These are phyloP conservation scores for Phyllosticta paracitricarpa DNA, from an alignment of 2,329 filamentous ascomycete species.

Conservation along the genomic window DNA sequence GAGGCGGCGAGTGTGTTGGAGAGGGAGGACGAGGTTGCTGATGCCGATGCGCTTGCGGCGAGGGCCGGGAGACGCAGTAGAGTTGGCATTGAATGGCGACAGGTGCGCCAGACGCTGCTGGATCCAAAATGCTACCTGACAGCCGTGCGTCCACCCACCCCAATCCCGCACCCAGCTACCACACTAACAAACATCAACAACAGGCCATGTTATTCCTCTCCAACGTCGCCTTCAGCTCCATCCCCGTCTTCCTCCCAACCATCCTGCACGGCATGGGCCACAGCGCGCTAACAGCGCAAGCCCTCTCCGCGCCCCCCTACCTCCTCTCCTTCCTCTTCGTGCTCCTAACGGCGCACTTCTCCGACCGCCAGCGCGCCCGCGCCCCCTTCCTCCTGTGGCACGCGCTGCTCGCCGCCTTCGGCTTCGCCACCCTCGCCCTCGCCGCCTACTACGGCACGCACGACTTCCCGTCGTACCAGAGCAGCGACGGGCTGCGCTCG, in stretches of 20 bases:
- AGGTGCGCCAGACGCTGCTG: conserved; percentile 48
- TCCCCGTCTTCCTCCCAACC: conserved; percentile 79
- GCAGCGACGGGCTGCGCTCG: conserved; percentile 56
- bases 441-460: conserved; percentile 34
- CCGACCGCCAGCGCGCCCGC: conserved; percentile 56
- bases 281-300: conserved; percentile 57
- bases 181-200: conserved; percentile 7
- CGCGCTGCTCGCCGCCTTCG: conserved; percentile 53
- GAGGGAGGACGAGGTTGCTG: conserved; percentile 11
- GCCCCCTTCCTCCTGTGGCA: conserved; percentile 58
- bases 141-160: conserved; percentile 35
- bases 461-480: conserved; percentile 26
- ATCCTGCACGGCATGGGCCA: conserved; percentile 69
- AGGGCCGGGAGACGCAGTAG: not conserved
- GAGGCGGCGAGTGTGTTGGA: conserved; percentile 21
- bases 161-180: not conserved
- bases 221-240: conserved; percentile 79
- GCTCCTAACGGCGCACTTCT: conserved; percentile 60
- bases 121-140: conserved; percentile 68
- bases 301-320: conserved; percentile 72
- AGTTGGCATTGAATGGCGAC: conserved; percentile 41
- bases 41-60: not conserved
- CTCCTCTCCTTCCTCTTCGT: conserved; percentile 64
- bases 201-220: conserved; percentile 71
- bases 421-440: conserved; percentile 53